Base-by-base conservation (phyloP, 306 rosid species). In the Herpetospermum pedunculosum region DNA sequence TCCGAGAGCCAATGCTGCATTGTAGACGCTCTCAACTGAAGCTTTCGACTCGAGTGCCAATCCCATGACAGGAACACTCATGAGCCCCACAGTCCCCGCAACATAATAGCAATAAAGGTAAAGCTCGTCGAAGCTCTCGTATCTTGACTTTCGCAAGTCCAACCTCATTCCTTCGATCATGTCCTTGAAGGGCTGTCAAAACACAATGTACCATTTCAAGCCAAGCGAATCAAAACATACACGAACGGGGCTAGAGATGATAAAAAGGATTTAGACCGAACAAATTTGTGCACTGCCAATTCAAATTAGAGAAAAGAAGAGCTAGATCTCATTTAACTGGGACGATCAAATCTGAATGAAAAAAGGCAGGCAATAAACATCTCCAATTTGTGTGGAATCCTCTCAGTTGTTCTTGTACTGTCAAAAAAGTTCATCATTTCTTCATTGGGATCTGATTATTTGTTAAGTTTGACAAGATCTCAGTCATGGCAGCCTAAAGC, bases 11-110 rank as follows among this genome's bases (percentile, higher is more conserved):
- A 94, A 78, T 11, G 97, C 97, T 80, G 97, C 97, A 83, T 91
- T 91, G 75, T 94, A 91, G 59, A 94, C 84, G 4, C 78, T 81
- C 76, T 94, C 97, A 8, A 97, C 84, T 8, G 98, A 85, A 75
- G 94, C 92, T 72, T 79, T 87, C n/a, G 98, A 88, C 72, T 91
- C 84, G 0, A 88, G 91, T 43, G 87, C 80, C 38, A 94, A 87
- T 9, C 98, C 98, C 98, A 94, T 94, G 0, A 94, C 97, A 2
- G 98, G 98, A 75, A 94, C 98, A 80, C 98, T 94, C 98, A 94
- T 94, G 15, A 94, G 97, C n/a, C 97, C 98, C 8, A 94, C 98
- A 12, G 98, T 94, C 28, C 98, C 98, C 35, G 98, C 98, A 34
- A 89, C 98, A 86, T 87, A 94, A 83, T 94, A 94, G 88, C 98